Conservation (phyloP, 352 stramenopile genomes). For the Phytopythium vexans region DNA sequence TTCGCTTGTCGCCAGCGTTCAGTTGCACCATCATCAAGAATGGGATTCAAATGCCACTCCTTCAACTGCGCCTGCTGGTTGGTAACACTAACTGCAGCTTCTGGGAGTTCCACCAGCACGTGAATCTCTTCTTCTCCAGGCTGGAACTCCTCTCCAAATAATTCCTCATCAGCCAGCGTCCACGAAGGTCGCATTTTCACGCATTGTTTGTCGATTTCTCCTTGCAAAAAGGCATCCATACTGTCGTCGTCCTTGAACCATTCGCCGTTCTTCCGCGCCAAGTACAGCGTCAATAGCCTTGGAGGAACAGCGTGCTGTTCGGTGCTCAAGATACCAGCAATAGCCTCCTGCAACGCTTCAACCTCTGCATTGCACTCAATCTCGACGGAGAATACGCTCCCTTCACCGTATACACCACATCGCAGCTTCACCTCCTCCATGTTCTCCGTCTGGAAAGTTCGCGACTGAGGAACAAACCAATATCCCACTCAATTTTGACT, state of each 20-base stretch:
- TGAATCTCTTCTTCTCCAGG: neutral
- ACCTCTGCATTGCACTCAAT: conserved; percentile 18
- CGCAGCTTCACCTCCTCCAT: too few relatives aligned
- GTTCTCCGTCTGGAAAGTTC: too few relatives aligned
- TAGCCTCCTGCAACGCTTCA: conserved; percentile 15
- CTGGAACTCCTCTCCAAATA: neutral
- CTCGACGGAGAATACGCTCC: too few relatives aligned
- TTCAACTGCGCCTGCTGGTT: conserved; percentile 4
- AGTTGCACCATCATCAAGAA: too few relatives aligned
- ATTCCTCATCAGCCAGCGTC: conserved; percentile 14
- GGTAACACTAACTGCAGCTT: conserved; percentile 4
- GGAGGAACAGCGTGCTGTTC: neutral
- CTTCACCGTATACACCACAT: too few relatives aligned
- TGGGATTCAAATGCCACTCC: too few relatives aligned
- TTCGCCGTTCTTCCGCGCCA: conserved; percentile 16
- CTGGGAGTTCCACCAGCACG: too few relatives aligned
- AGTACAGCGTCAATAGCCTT: conserved; percentile 14
- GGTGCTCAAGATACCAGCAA: conserved; percentile 1
- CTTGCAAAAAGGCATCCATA: conserved; percentile 7
- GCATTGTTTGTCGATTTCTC: conserved; percentile 7
- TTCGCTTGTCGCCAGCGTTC: too few relatives aligned
- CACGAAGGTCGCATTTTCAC: conserved; percentile 13
- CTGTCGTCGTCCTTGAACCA: conserved; percentile 17
- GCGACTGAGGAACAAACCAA: too few relatives aligned
- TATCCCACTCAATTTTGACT: too few relatives aligned